Evolutionary conservation across 169 alveolate species (phyloP).

Genomic region (Perkinsus chesapeaki): DNA sequence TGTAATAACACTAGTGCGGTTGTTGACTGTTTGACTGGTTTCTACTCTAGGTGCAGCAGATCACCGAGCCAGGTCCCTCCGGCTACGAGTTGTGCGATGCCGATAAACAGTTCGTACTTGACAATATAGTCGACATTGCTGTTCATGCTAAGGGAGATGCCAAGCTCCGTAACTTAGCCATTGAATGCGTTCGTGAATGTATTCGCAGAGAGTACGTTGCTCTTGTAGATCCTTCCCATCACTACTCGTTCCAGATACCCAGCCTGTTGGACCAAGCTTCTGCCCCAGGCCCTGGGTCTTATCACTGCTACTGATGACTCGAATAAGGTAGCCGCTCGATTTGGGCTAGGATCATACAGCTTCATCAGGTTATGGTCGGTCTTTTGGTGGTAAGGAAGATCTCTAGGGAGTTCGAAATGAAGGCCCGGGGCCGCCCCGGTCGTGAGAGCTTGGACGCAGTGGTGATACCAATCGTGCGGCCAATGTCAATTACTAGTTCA

Average conservation of each 20-base stretch:
- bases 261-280: neutral
- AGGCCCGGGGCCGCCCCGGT: neutral
- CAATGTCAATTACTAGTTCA: neutral
- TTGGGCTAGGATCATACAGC: too few relatives aligned
- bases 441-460: slow-evolving; percentile 3
- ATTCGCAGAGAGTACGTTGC: neutral
- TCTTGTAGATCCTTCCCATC: neutral
- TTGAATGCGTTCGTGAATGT: neutral
- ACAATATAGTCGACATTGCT: neutral
- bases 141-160: neutral
- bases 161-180: neutral
- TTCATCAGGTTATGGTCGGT: neutral
- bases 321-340: neutral
- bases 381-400: neutral
- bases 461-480: neutral
- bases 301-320: neutral
- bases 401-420: neutral
- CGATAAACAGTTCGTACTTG: neutral
- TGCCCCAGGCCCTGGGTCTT: neutral
- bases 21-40: neutral
- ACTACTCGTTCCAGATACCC: neutral
- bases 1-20: neutral
- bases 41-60: neutral
- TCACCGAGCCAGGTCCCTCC: neutral
- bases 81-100: neutral